phyloP scores from a whole-genome alignment of 208 protist species.

The Wallacemonas sp. region DNA sequence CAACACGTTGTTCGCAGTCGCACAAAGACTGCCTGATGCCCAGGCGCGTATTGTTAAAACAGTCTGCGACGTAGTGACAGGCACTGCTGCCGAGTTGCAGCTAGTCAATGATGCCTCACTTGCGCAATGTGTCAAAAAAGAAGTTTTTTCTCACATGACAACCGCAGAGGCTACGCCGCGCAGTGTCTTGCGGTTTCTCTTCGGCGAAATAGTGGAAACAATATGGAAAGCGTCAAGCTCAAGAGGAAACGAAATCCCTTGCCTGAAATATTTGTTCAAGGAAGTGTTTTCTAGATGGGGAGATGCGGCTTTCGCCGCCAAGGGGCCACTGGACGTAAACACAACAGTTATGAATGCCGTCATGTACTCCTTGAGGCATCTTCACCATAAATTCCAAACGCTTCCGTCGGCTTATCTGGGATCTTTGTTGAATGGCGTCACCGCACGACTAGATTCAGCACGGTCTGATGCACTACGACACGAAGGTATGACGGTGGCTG shows the following conservation, averaged over 20 bases:
- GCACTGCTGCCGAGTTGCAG: not conserved
- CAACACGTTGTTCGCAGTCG: not conserved
- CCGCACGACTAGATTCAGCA: slow-evolving; percentile 39
- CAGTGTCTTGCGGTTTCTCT: slow-evolving; percentile 28
- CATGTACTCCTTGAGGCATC: slow-evolving; percentile 60
- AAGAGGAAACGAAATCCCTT: not conserved
- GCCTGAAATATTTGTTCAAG: slow-evolving; percentile 19
- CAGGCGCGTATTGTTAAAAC: slow-evolving; percentile 5
- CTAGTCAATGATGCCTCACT: not conserved
- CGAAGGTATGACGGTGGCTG: slow-evolving; percentile 33
- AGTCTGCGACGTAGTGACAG: slow-evolving; percentile 10
- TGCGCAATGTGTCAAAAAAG: not conserved
- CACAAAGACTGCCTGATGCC: not conserved
- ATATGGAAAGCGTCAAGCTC: slow-evolving; percentile 5
- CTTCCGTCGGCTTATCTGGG: slow-evolving; percentile 35
- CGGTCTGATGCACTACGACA: slow-evolving; percentile 21
- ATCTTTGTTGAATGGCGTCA: slow-evolving; percentile 48
- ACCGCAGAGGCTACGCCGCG: slow-evolving; percentile 17
- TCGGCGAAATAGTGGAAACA: slow-evolving; percentile 17
- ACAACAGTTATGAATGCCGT: slow-evolving; percentile 42
- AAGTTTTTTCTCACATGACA: slow-evolving; percentile 7
- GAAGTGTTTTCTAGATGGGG: slow-evolving; percentile 44
- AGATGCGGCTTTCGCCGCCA: slow-evolving; percentile 34
- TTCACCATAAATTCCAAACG: slow-evolving; percentile 17
- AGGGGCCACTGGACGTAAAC: slow-evolving; percentile 36